Evolutionary conservation across 140 eudicot species (phyloP), one percentile per base, ranked within the genome.

Genomic region (Anethum foeniculum): DNA sequence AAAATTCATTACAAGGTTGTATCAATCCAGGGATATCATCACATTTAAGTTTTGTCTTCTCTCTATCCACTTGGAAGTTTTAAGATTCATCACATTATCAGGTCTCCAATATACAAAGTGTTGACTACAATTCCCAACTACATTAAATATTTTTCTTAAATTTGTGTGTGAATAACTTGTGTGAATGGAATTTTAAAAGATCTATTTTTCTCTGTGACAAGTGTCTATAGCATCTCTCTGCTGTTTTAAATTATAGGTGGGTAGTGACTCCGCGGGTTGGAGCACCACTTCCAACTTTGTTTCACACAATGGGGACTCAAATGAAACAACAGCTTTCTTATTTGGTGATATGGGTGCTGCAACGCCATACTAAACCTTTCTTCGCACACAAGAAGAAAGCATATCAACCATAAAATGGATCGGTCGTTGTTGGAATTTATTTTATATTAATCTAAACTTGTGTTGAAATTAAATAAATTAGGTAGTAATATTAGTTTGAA

Each of bases 331-430:
- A 79, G 99, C 98, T 19, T 95, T 95, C 80, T 83, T 95, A 77
- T 93, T 87, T 41, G 99, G 98, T 49, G 99, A 95, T 81, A 92
- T 95, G 99, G 99, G 99, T 78, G 90, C 99, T 28, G 90, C 97
- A 44, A 90, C 96, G 75, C 97, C 96, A 9, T 95, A 92, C 88
- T 65, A 65, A 48, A 95, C 99, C 36, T 92, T 89, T 69, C 79
- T 79, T 7, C 90, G 97, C 65, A 93, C 97, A 56, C 99, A 95
- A 80, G 91, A 91, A 6, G 98, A 95, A 85, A 95, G 99, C 80
- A 78, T 87, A 43, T 85, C 98, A 27, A 93, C 97, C 39, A 64
- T 95, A 14, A 95, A 92, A 83, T 95, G 96, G 97, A 92, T 95
- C 30, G 82, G 80, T 19, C n/a, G n/a, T 34, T 34, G 38, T 34